Conservation (phyloP, 345 rosid genomes). For the Kandelia obovata region DNA sequence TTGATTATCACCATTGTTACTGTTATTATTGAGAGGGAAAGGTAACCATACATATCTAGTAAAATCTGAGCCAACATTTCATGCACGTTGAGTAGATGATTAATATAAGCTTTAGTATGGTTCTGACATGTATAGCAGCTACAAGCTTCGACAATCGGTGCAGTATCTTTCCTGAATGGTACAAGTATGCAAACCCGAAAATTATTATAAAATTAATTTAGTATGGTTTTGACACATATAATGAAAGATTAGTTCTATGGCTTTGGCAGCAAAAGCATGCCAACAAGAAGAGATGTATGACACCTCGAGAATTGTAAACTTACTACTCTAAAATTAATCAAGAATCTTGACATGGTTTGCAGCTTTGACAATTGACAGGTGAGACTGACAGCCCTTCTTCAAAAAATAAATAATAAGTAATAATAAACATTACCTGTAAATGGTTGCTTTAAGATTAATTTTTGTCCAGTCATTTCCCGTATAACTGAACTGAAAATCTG, state of each 20-base stretch:
- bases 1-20: not conserved
- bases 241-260: too few relatives aligned
- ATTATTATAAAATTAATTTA: not conserved
- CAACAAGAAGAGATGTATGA: too few relatives aligned
- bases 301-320: not conserved
- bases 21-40: not conserved
- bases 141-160: constrained; percentile 51
- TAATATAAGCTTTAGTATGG: constrained; percentile 70
- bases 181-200: not conserved
- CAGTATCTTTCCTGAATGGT: constrained; percentile 52
- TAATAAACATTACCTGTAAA: constrained; percentile 44
- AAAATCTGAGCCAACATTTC: constrained; percentile 79
- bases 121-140: constrained; percentile 67
- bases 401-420: not conserved
- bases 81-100: constrained; percentile 69
- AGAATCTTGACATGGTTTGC: not conserved
- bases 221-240: too few relatives aligned
- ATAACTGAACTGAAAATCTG: constrained; percentile 20
- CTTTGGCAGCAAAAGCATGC: not conserved
- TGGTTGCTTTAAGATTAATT: constrained; percentile 59
- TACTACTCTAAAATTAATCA: not conserved
- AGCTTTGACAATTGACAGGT: not conserved
- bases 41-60: constrained; percentile 43
- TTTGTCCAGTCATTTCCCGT: constrained; percentile 41
- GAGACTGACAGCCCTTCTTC: not conserved